phyloP scores from a whole-genome alignment of 768 basidiomycete species.

The Tulasnella sp. region DNA sequence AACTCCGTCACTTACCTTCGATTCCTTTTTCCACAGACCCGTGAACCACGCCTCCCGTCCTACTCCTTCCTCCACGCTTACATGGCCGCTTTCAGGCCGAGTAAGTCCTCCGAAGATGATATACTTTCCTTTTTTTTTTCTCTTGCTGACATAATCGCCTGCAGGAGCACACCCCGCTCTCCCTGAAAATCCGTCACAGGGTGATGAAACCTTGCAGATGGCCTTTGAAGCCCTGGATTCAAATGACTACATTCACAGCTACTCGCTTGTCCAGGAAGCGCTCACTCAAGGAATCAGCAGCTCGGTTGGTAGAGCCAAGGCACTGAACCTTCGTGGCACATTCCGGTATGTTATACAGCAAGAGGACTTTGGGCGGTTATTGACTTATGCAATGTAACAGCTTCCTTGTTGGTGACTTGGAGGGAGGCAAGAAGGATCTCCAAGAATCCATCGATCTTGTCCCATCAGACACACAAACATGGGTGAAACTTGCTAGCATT shows the following conservation, averaged over 20 bases:
- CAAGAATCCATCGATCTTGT: conserved; percentile 56
- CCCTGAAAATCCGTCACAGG: conserved; percentile 60
- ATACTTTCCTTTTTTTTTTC: not conserved
- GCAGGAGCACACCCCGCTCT: conserved; percentile 54
- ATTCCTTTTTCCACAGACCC: conserved; percentile 32
- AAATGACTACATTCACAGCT: conserved; percentile 68
- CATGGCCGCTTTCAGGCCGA: conserved; percentile 89
- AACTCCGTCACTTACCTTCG: not conserved
- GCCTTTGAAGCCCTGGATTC: conserved; percentile 76
- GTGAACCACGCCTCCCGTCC: conserved; percentile 75
- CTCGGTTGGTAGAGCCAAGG: conserved; percentile 65
- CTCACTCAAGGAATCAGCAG: conserved; percentile 76
- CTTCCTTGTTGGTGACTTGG: conserved; percentile 78
- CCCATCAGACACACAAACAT: conserved; percentile 65
- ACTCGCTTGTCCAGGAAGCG: conserved; percentile 70
- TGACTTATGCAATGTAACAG: conserved; percentile 28
- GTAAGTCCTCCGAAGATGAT: conserved; percentile 34
- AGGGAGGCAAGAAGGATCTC: conserved; percentile 72
- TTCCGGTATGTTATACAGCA: conserved; percentile 56
- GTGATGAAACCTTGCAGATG: conserved; percentile 70
- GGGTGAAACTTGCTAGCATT: conserved; percentile 94
- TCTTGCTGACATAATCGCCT: no score
- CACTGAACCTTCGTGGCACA: conserved; percentile 84
- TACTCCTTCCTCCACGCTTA: conserved; percentile 88
- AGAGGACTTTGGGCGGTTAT: not conserved